A percentile compares a stretch with the other conserved stretches of the same genome.
Conservation (phyloP, 2,329 filamentous ascomycete species). For the Aspergillus eucalypticola region DNA sequence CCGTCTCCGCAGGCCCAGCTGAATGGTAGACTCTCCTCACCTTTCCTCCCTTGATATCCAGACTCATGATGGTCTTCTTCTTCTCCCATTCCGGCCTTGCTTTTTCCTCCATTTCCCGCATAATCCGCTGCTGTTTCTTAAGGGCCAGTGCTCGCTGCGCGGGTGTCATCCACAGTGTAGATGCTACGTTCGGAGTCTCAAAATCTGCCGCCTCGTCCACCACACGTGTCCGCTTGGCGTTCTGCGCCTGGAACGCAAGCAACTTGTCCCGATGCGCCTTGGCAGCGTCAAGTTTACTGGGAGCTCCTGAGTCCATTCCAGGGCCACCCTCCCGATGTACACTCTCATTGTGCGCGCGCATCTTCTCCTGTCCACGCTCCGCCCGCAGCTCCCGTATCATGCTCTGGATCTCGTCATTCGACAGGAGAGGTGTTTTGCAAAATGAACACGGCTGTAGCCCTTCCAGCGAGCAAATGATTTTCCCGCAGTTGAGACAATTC, state of each 20-base stretch:
- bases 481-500: constrained; percentile 89
- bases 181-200: constrained; percentile 61
- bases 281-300: constrained; percentile 66
- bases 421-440: constrained; percentile 74
- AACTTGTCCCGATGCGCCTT: constrained; percentile 79
- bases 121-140: constrained; percentile 79
- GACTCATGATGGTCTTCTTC: constrained; percentile 77
- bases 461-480: constrained; percentile 92
- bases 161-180: constrained; percentile 80
- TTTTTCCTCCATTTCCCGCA: constrained; percentile 85
- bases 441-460: constrained; percentile 93
- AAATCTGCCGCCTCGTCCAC: constrained; percentile 81
- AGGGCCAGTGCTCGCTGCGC: constrained; percentile 79
- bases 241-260: constrained; percentile 80
- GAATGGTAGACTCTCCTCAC: constrained; percentile 60
- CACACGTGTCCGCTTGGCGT: constrained; percentile 78
- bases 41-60: constrained; percentile 76
- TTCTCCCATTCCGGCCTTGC: constrained; percentile 86
- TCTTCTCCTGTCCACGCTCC: constrained; percentile 83
- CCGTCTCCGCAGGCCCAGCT: constrained; percentile 33
- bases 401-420: constrained; percentile 70
- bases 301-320: constrained; percentile 23
- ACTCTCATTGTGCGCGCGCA: constrained; percentile 71
- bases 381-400: constrained; percentile 83
- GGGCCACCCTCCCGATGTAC: constrained; percentile 41